Percentiles rank a stretch among this genome's conserved stretches.
Evolutionary conservation across 2,329 filamentous ascomycete genomes (phyloP).

Genomic region (Dothiorella sarmentorum): DNA sequence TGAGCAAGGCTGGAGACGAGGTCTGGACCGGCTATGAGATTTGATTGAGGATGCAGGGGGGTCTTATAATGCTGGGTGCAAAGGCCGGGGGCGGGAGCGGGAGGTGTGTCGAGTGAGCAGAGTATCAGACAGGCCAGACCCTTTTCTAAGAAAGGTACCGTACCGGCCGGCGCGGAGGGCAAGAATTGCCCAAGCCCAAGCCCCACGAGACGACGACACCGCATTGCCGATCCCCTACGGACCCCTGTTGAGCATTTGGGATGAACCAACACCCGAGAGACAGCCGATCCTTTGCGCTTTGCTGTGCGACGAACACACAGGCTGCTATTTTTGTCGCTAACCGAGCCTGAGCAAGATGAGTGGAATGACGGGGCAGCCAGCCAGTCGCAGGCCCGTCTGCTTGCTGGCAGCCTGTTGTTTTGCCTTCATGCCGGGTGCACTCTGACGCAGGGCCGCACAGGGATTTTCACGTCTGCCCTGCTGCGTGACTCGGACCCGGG

Average conservation of each 20-base stretch:
- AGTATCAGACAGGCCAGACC: background rate
- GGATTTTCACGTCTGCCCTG: background rate
- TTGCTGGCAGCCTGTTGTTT: background rate
- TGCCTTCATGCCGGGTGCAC: conserved; percentile 3
- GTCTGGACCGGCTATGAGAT: background rate
- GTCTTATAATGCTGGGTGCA: background rate
- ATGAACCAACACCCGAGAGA: background rate
- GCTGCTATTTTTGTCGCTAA: background rate
- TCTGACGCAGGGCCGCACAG: conserved; percentile 13
- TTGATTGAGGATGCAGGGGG: conserved; percentile 12
- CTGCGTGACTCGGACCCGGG: background rate
- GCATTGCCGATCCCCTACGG: background rate
- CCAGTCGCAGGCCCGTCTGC: background rate
- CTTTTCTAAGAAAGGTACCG: conserved; percentile 6
- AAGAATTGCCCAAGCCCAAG: background rate
- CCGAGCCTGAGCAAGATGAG: too few relatives aligned
- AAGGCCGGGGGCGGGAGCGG: background rate
- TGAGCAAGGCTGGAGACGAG: background rate
- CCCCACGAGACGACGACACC: conserved; percentile 11
- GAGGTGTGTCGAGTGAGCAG: background rate
- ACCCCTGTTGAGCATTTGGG: background rate
- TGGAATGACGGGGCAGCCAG: background rate
- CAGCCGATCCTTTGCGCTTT: background rate
- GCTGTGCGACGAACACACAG: background rate
- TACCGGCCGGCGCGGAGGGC: background rate